A percentile compares a stretch with the other conserved stretches of the same genome.
These are phyloP conservation scores for Tuber microsphaerosporum DNA, from an alignment of 495 filamentous ascomycete genomes.

Conservation along the genomic window DNA sequence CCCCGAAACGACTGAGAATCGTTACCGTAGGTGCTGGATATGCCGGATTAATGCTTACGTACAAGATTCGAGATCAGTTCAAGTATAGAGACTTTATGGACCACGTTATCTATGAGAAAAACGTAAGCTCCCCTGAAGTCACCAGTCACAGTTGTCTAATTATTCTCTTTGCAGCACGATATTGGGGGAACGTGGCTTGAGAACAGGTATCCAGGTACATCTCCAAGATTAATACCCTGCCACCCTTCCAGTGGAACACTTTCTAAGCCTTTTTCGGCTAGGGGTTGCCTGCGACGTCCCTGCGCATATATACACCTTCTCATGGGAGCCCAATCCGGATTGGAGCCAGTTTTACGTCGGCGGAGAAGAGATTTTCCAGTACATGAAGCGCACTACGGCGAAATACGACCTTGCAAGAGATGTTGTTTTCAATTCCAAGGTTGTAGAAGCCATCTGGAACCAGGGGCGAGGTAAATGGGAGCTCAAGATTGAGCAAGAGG, in stretches of 20 bases:
- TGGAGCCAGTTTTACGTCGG: conserved; percentile 38
- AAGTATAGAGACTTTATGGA: conserved; percentile 42
- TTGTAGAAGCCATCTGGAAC: conserved; percentile 39
- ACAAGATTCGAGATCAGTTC: conserved; percentile 31
- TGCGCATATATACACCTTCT: conserved; percentile 39
- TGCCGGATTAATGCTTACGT: conserved; percentile 34
- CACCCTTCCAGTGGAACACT: background rate
- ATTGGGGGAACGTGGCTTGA: conserved; percentile 57
- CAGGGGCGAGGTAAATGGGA: conserved; percentile 39
- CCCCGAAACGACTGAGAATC: conserved; percentile 29
- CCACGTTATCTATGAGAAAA: conserved; percentile 71
- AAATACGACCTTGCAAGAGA: conserved; percentile 42
- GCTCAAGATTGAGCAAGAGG: conserved; percentile 40
- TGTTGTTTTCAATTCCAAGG: conserved; percentile 33
- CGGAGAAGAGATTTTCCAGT: conserved; percentile 37
- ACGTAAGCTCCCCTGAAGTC: conserved; percentile 39
- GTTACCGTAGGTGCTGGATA: conserved; percentile 36
- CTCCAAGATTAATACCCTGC: background rate
- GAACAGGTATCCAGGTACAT: conserved; percentile 48
- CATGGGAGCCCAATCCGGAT: conserved; percentile 42
- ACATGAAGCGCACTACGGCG: conserved; percentile 36
- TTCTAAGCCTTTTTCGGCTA: background rate
- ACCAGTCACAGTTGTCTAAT: background rate
- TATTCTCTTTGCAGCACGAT: conserved; percentile 42
- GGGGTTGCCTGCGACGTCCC: conserved; percentile 37